Percentiles rank a stretch among this genome's conserved stretches.
Conservation (phyloP, 345 rosid genomes). For the Kernera saxatilis region DNA sequence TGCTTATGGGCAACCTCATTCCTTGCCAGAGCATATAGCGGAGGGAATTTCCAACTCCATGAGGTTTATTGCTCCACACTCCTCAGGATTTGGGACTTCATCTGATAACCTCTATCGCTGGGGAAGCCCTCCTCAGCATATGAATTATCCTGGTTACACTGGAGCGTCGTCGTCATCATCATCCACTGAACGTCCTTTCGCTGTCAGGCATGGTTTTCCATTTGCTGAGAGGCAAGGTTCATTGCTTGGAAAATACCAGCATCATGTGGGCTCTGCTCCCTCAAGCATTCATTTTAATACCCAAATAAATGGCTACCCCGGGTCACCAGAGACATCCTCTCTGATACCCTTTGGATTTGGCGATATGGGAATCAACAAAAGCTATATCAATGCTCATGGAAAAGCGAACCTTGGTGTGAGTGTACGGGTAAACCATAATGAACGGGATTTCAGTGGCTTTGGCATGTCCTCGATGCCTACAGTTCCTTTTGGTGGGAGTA, state of each 20-base stretch:
- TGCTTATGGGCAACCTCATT: slow-evolving; percentile 47
- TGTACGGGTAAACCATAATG: slow-evolving; percentile 39
- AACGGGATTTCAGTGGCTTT: slow-evolving; percentile 50
- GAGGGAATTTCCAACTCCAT: slow-evolving; percentile 41
- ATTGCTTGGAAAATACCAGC: slow-evolving; percentile 52
- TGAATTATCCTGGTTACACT: slow-evolving; percentile 48
- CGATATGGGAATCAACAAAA: slow-evolving; percentile 44
- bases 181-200: slow-evolving; percentile 46
- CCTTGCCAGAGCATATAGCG: slow-evolving; percentile 46
- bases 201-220: slow-evolving; percentile 49
- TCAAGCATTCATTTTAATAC: slow-evolving; percentile 60
- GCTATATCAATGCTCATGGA: slow-evolving; percentile 43
- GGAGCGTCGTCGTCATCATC: slow-evolving; percentile 55
- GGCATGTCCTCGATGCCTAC: slow-evolving; percentile 51
- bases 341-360: slow-evolving; percentile 41
- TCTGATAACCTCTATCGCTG: slow-evolving; percentile 87
- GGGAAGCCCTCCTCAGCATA: slow-evolving; percentile 69
- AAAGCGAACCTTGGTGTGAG: slow-evolving; percentile 35
- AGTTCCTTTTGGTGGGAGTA: slow-evolving; percentile 41
- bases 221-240: slow-evolving; percentile 49
- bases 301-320: slow-evolving; percentile 46
- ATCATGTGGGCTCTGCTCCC: slow-evolving; percentile 95
- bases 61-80: slow-evolving; percentile 47
- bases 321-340: slow-evolving; percentile 56
- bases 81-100: slow-evolving; percentile 57